A percentile compares a stretch with the other conserved stretches of the same genome.
Conservation (phyloP, 148 eudicot genomes). For the Rhododendron ferrugineum region DNA sequence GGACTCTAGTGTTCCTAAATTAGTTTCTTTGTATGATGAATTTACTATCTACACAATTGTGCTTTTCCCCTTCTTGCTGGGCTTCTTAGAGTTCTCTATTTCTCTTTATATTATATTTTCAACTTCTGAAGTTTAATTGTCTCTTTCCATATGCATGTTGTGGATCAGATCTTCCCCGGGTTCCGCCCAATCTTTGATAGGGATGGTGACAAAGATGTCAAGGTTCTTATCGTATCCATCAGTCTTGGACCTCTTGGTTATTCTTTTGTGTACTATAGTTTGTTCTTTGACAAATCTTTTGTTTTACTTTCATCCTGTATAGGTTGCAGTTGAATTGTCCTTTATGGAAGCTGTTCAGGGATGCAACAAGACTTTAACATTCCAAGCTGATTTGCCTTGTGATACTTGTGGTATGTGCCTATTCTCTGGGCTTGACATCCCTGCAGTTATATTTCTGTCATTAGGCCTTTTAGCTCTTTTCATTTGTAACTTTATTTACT, state of each 20-base stretch:
- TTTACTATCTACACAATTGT: too few relatives aligned
- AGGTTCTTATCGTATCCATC: slow-evolving; percentile 30
- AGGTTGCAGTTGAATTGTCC: slow-evolving; percentile 69
- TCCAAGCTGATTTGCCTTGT: slow-evolving; percentile 70
- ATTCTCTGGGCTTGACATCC: background rate
- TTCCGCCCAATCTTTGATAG: slow-evolving; percentile 36
- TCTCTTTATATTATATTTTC: background rate
- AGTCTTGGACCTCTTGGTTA: background rate
- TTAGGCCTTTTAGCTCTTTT: background rate
- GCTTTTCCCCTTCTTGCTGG: background rate
- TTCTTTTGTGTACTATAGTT: background rate
- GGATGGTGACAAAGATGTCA: slow-evolving; percentile 51
- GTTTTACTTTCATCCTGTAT: background rate
- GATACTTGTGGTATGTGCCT: slow-evolving; percentile 71
- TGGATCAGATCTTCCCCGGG: slow-evolving; percentile 22
- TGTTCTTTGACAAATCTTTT: background rate
- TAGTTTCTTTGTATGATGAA: background rate
- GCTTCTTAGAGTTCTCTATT: background rate
- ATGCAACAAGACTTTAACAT: slow-evolving; percentile 66
- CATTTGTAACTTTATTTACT: background rate
- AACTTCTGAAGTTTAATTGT: background rate
- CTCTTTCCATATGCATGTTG: slow-evolving; percentile 11
- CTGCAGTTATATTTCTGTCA: background rate
- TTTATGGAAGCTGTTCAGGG: slow-evolving; percentile 99
- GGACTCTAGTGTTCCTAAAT: background rate